Base-by-base conservation (phyloP, 2,329 filamentous ascomycete genomes). In the Scytalidium sp. region DNA sequence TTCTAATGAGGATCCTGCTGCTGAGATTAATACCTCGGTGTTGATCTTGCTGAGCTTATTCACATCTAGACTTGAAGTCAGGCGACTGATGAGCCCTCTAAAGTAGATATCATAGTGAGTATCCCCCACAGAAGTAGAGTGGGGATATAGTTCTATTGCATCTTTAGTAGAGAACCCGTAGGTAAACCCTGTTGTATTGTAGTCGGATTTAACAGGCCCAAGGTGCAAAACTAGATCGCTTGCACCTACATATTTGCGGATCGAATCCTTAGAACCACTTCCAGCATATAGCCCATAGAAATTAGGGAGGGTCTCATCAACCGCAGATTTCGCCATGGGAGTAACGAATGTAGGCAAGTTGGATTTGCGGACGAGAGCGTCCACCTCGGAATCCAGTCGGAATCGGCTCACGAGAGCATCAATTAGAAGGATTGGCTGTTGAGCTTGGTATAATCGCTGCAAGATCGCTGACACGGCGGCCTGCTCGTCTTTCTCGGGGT, bases 251-350 rank as follows among this genome's bases (percentile, higher is more conserved):
- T 76, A 74, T 40, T 81, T 71, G 53, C 76, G 75, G 21, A 87
- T 84, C 39, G 76, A 75, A 0, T 80, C 75, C 46, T 84, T 78
- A 15, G 85, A 90, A 20, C 84, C 88, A 49, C 78, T 78, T 15
- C 90, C 90, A 3, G 86, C 85, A 66, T 95, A 94, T 4, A 95
- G 86, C 53, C 90, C 90, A 20, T 86, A 87, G 57, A 86, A 95
- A 61, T 81, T 87, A n/a, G 78, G 73, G 27, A 86, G 76, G 1
- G 79, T 79, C 67, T 96, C 90, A 61, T 93, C 78, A 46, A 95
- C 78, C n/a, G 86, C 85, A n/a, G 88, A 81, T 71, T 95, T 95
- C 45, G 89, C 90, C 86, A 94, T 93, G 2, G 90, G 88, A 0
- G 89, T 86, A 19, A 90, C 87, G 60, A 92, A 94, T 0, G 87